Evolutionary conservation across 2,329 filamentous ascomycete species (phyloP).

Genomic region (Claviceps maximensis): DNA sequence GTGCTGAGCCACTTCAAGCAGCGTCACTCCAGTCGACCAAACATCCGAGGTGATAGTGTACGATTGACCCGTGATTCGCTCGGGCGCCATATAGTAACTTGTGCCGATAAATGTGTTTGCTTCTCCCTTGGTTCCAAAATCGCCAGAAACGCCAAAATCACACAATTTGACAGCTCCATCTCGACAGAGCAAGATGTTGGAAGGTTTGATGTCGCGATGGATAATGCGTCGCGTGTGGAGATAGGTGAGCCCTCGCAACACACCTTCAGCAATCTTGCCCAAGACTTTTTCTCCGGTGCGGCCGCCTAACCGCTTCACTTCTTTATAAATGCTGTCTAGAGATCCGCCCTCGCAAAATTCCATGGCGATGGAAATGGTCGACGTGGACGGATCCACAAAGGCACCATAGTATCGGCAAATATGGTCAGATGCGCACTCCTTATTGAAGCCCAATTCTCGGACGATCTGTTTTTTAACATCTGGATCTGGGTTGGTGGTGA

Average conservation of each 20-base stretch:
- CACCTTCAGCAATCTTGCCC: conserved; percentile 91
- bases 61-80: conserved; percentile 91
- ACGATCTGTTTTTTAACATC: conserved; percentile 98
- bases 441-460: conserved; percentile 93
- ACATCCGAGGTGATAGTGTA: conserved; percentile 99
- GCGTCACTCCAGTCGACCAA: conserved; percentile 91
- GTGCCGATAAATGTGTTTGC: conserved; percentile 98
- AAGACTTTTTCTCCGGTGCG: conserved; percentile 94
- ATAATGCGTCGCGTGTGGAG: conserved; percentile 94
- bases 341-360: conserved; percentile 97
- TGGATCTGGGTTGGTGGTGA: conserved; percentile 94
- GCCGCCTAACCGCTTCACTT: conserved; percentile 89
- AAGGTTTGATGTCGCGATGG: conserved; percentile 96
- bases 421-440: conserved; percentile 87
- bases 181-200: conserved; percentile 87
- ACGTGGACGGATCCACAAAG: conserved; percentile 89
- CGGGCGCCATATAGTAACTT: conserved; percentile 98
- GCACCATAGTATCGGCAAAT: conserved; percentile 97
- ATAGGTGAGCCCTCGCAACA: conserved; percentile 86
- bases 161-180: conserved; percentile 93
- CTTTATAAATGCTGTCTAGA: conserved; percentile 90
- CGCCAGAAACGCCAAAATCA: conserved; percentile 94
- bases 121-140: conserved; percentile 96
- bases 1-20: conserved; percentile 98
- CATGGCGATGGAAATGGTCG: conserved; percentile 97